Evolutionary conservation across 148 eudicot genomes (phyloP), one percentile per base, ranked within the genome.

Genomic region (Tetragonia tetragonoides): DNA sequence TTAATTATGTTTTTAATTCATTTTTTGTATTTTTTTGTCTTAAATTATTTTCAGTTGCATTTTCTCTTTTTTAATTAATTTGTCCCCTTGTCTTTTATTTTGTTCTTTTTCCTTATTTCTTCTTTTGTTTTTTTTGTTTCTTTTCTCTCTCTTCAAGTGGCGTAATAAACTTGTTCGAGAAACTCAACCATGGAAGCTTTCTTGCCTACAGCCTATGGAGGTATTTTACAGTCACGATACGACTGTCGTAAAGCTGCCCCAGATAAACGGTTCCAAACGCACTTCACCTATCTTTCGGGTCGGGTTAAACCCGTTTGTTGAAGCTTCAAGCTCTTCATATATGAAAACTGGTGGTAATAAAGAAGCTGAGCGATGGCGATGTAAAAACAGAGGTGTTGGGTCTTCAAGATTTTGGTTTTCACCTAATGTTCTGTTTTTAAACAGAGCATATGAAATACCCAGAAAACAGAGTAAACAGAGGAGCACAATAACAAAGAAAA

Each of bases 201-300:
- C 65, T 21, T 80, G 78, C 20, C 85, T 82, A 63, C 85, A 91
- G 78, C 20, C 85, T 82, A 63, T 86, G 92, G 69, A 95, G 87
- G 53, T 90, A 89, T 40, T 95, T 95, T 0, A 95, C 92, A 6
- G 97, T 97, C 38, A 90, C 92, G 14, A 88, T 74, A 0, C 90
- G 72, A 3, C 87, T 87, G 37, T 91, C 95, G 23, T 21, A 28
- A 5, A 95, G 83, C n/a, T 91, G 88, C 2, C 97, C 98, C 34
- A 90, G 65, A 34, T 68, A 95, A 8, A 95, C 98, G 3, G 94
- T 90, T 17, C 97, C 97, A 49, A 95, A 95, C 68, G 96, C 97
- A 0, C 98, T 96, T 91, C 97, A 2, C 98, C 98, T 4, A 95
- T 88, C 41, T 95, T 95, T 37, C 91, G 80, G 4, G 85, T 88